A percentile compares a stretch with the other conserved stretches of the same genome.
These are phyloP conservation scores for Mycena maculata DNA, from an alignment of 768 basidiomycete species.

Conservation along the genomic window DNA sequence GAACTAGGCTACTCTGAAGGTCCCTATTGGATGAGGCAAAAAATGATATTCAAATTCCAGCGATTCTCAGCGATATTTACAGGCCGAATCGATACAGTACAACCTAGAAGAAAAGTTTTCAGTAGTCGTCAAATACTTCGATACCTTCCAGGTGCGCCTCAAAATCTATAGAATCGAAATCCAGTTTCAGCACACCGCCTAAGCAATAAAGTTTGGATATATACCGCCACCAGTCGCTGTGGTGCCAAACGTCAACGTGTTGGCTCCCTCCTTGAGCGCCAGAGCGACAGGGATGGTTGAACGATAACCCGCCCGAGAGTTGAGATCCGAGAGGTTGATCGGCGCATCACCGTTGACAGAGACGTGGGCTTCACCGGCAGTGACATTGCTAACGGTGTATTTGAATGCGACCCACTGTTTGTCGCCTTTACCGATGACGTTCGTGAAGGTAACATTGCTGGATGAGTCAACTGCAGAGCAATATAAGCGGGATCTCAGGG, in stretches of 20 bases:
- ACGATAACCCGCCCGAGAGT: conserved; percentile 31
- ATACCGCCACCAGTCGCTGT: conserved; percentile 6
- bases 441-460: conserved; percentile 28
- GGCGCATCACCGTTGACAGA: conserved; percentile 30
- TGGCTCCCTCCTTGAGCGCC: conserved; percentile 23
- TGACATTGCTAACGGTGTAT: conserved; percentile 23
- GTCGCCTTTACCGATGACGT: conserved; percentile 19
- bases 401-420: conserved; percentile 28
- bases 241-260: conserved; percentile 29
- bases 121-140: conserved; percentile 21
- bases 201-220: not conserved
- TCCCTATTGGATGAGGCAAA: too few relatives aligned
- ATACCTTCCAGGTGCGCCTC: conserved; percentile 25
- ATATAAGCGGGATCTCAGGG: not conserved
- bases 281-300: conserved; percentile 28
- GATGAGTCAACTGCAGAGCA: conserved; percentile 11
- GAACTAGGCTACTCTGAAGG: too few relatives aligned
- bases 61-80: too few relatives aligned
- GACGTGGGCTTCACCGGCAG: conserved; percentile 33
- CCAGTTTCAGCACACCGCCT: not conserved
- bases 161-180: conserved; percentile 16
- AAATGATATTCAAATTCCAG: too few relatives aligned
- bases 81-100: too few relatives aligned
- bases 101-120: too few relatives aligned
- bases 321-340: conserved; percentile 28